phyloP scores from a whole-genome alignment of 768 basidiomycete genomes.

The Leucogyrophana mollusca region DNA sequence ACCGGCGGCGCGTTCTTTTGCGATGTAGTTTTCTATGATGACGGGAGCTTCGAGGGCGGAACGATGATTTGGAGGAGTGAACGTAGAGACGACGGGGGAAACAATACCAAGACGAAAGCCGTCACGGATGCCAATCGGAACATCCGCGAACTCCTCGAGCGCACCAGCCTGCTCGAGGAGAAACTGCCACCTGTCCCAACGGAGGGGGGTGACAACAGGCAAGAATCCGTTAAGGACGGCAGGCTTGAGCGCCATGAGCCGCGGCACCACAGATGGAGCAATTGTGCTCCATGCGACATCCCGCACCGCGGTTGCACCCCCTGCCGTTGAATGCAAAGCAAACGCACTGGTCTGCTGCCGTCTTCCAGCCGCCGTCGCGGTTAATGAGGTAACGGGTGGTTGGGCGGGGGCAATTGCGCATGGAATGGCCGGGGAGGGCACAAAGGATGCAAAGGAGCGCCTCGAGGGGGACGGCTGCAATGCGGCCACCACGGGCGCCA shows the following conservation, averaged over 20 bases:
- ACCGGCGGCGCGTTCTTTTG: constrained; percentile 9
- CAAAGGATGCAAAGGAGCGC: not conserved
- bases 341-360: not conserved
- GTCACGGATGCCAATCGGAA: constrained; percentile 17
- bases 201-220: constrained; percentile 22
- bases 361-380: not conserved
- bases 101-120: constrained; percentile 24
- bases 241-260: constrained; percentile 20
- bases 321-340: not conserved
- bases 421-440: not conserved
- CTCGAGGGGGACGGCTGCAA: too few species aligned
- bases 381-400: not conserved
- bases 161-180: constrained; percentile 6
- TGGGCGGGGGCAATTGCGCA: not conserved
- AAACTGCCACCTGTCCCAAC: constrained; percentile 15
- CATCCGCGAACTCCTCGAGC: constrained; percentile 16
- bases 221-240: constrained; percentile 13
- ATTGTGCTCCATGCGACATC: not conserved
- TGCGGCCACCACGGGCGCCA: too few species aligned
- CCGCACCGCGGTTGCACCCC: not conserved
- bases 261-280: not conserved
- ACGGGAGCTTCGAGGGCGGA: constrained; percentile 6
- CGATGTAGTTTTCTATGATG: constrained; percentile 14
- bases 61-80: constrained; percentile 14
- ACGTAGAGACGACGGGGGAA: not conserved